Conservation (phyloP, 148 eudicot species). For the Bassia scoparia region DNA sequence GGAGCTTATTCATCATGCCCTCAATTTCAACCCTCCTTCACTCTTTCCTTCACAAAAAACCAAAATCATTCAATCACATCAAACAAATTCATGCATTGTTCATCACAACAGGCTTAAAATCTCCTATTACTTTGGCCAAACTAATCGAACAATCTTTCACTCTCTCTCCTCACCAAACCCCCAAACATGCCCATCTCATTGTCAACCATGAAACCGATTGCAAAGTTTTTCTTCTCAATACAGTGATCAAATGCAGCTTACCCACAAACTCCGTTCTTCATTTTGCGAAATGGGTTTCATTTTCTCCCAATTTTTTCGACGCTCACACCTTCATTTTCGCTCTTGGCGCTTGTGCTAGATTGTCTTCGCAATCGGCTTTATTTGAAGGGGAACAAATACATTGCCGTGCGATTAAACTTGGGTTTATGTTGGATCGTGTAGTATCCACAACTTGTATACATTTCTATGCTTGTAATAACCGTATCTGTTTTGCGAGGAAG, state of each 20-base stretch:
- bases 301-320: conserved; percentile 31
- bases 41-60: conserved; percentile 20
- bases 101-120: conserved; percentile 35
- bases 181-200: conserved; percentile 39
- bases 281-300: conserved; percentile 49
- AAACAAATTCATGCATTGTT: conserved; percentile 50
- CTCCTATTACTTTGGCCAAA: conserved; percentile 26
- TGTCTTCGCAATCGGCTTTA: conserved; percentile 23
- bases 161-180: conserved; percentile 28
- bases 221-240: conserved; percentile 37
- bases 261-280: conserved; percentile 43
- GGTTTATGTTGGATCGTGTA: conserved; percentile 28
- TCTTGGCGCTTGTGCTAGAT: conserved; percentile 60
- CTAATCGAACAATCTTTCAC: conserved; percentile 37
- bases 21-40: conserved; percentile 12
- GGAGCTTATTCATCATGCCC: conserved; percentile 9
- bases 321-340: conserved; percentile 45
- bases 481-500: conserved; percentile 34
- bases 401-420: conserved; percentile 33
- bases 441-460: conserved; percentile 47
- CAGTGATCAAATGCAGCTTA: conserved; percentile 45
- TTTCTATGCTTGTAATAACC: conserved; percentile 43
- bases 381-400: conserved; percentile 54
- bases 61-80: conserved; percentile 25
- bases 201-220: conserved; percentile 25